These are phyloP conservation scores for Schizochytrium sp. DNA, from an alignment of 108 stramenopile genomes.

Conservation along the genomic window DNA sequence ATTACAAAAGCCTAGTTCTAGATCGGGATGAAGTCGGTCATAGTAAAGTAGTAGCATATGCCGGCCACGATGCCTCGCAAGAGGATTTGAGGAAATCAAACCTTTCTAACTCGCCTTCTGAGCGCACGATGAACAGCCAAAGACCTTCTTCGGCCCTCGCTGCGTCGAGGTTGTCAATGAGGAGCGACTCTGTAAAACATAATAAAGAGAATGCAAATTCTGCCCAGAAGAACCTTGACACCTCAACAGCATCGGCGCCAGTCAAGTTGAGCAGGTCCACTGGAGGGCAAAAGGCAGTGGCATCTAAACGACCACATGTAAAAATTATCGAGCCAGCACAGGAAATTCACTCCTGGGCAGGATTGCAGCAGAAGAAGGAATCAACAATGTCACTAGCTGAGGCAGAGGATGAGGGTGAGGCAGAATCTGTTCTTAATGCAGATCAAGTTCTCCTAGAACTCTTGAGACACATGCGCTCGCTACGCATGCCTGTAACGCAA, in stretches of 20 bases:
- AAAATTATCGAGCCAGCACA: background rate
- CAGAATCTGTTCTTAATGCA: background rate
- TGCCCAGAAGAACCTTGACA: too few species aligned
- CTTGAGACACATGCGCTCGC: background rate
- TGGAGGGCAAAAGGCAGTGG: background rate
- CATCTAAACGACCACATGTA: background rate
- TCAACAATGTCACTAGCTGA: background rate
- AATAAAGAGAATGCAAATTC: too few species aligned
- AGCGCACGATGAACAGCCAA: too few species aligned
- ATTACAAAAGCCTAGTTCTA: background rate
- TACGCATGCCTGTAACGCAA: background rate
- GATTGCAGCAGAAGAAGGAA: background rate
- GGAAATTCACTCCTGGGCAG: background rate
- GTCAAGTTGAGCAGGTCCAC: background rate
- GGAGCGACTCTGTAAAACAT: too few species aligned
- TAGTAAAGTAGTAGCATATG: too few species aligned
- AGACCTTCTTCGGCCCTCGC: too few species aligned
- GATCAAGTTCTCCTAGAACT: background rate
- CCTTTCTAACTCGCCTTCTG: too few species aligned
- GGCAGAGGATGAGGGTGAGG: background rate
- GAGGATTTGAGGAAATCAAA: too few species aligned
- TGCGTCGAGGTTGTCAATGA: too few species aligned
- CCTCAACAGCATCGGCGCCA: too few species aligned
- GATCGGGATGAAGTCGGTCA: too few species aligned
- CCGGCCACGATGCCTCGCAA: too few species aligned